These are phyloP conservation scores for Linnemannia hyalina DNA, from an alignment of 192 early-diverging fungal genomes.

Conservation along the genomic window DNA sequence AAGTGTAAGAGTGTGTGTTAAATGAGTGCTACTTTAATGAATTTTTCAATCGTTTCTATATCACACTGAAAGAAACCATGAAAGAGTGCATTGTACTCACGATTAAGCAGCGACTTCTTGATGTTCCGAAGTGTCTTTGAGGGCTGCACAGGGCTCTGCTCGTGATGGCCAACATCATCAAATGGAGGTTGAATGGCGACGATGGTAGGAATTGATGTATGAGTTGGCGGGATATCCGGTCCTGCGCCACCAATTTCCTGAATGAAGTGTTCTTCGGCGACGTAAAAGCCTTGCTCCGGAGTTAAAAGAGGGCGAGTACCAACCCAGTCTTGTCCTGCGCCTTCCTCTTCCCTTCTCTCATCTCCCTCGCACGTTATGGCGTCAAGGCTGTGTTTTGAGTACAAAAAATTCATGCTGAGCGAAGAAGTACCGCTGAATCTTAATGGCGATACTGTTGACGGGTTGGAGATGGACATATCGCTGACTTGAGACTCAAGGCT, in stretches of 20 bases:
- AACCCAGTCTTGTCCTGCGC: background rate
- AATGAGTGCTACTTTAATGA: background rate
- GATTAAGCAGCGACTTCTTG: background rate
- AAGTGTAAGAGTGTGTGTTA: background rate
- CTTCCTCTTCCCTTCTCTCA: background rate
- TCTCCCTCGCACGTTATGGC: background rate
- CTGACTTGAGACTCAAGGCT: background rate
- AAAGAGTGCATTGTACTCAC: background rate
- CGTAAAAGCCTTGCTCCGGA: background rate
- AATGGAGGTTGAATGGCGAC: background rate
- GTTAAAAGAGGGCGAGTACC: too few relatives aligned
- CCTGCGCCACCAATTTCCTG: too few relatives aligned
- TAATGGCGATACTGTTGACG: background rate
- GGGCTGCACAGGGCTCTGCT: background rate
- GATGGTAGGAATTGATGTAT: background rate
- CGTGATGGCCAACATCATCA: background rate
- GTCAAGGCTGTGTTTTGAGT: background rate
- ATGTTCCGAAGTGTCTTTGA: background rate
- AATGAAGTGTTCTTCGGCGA: background rate
- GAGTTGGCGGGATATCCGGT: too few relatives aligned
- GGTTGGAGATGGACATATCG: background rate
- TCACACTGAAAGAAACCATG: background rate
- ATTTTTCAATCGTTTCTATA: too few relatives aligned
- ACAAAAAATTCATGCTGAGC: background rate
- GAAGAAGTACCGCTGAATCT: background rate